Evolutionary conservation across 148 eudicot species (phyloP).

Genomic region (Polygonum maritimum): DNA sequence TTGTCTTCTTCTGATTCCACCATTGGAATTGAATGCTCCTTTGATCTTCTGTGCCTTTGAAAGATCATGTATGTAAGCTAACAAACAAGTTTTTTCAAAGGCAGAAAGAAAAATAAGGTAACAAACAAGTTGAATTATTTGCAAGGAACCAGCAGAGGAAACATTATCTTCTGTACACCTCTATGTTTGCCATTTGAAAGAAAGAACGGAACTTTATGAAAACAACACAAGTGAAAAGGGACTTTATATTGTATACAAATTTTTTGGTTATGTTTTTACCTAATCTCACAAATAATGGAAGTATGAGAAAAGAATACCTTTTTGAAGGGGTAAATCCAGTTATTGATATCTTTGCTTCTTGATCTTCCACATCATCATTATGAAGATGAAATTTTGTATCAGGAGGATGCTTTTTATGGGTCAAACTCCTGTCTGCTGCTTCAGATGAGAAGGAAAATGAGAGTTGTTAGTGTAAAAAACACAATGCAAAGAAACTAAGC

Average conservation of each 20-base stretch:
- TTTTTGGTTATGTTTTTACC: too few relatives aligned
- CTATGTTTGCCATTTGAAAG: background rate
- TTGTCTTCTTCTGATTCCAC: background rate
- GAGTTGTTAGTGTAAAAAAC: background rate
- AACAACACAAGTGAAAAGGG: too few relatives aligned
- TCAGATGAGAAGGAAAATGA: background rate
- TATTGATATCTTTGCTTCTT: background rate
- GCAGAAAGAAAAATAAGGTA: background rate
- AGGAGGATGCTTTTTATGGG: background rate
- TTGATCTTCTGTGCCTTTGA: background rate
- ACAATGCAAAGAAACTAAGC: too few relatives aligned
- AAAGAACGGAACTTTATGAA: background rate
- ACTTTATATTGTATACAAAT: too few relatives aligned
- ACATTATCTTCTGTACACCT: background rate
- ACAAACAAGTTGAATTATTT: background rate
- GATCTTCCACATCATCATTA: background rate
- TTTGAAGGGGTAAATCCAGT: slow-evolving; percentile 4
- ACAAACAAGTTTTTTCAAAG: background rate
- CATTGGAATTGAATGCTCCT: background rate
- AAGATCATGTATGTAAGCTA: background rate
- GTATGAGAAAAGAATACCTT: background rate
- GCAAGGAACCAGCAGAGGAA: background rate
- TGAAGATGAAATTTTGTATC: background rate
- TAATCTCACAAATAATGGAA: background rate
- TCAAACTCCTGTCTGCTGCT: slow-evolving; percentile 5